Evolutionary conservation across 106 monocot species (phyloP).

Genomic region (Agapanthus africanus): DNA sequence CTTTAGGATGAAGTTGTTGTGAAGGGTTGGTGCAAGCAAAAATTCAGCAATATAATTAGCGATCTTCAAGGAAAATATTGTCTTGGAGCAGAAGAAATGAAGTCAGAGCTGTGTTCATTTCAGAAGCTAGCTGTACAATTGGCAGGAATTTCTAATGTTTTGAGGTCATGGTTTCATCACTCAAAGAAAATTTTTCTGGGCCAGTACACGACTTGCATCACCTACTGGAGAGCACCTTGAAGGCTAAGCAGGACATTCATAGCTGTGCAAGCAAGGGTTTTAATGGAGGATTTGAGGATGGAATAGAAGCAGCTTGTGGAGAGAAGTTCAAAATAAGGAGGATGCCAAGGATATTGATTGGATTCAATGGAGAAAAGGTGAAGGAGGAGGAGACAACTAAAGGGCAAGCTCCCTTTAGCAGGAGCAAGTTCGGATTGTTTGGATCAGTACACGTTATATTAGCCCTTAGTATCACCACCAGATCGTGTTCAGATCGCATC

Average conservation of each 20-base stretch:
- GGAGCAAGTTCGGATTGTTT: too few species aligned
- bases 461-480: too few species aligned
- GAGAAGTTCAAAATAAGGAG: too few species aligned
- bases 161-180: conserved; percentile 71
- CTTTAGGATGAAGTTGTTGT: conserved; percentile 98
- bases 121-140: conserved; percentile 44
- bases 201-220: conserved; percentile 60
- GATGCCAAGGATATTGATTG: too few species aligned
- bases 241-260: conserved; percentile 92
- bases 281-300: too few species aligned
- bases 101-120: conserved; percentile 32
- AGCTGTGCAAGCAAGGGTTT: too few species aligned
- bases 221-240: conserved; percentile 56
- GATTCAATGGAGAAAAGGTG: too few species aligned
- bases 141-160: conserved; percentile 70
- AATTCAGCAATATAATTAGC: conserved; percentile 32
- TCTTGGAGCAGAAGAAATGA: conserved; percentile 33
- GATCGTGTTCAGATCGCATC: too few species aligned
- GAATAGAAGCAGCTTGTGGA: too few species aligned
- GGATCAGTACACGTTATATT: too few species aligned
- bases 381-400: too few species aligned
- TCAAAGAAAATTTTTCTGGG: conserved; percentile 38
- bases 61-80: conserved; percentile 51
- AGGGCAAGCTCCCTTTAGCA: too few species aligned
- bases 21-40: conserved; percentile 87